A percentile compares a stretch with the other conserved stretches of the same genome.
Evolutionary conservation across 2,329 filamentous ascomycete species (phyloP).

Genomic region (Reticulascus tulasneorum): DNA sequence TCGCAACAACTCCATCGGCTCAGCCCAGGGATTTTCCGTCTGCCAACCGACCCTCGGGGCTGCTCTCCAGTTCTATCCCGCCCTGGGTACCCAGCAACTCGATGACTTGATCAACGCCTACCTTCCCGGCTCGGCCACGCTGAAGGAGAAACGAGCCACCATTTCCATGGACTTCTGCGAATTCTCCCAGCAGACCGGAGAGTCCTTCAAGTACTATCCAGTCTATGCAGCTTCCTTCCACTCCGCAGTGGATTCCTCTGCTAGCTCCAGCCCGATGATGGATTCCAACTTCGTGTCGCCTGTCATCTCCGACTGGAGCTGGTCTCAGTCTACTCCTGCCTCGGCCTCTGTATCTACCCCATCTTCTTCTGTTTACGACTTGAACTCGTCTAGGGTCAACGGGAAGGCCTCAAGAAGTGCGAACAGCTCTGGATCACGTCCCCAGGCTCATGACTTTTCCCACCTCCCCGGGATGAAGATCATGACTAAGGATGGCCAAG

Average conservation of each 20-base stretch:
- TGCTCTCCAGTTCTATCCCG: conserved; percentile 61
- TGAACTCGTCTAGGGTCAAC: conserved; percentile 21
- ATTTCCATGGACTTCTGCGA: conserved; percentile 59
- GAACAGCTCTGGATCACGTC: conserved; percentile 14
- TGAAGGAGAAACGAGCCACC: conserved; percentile 55
- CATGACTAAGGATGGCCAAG: conserved; percentile 58
- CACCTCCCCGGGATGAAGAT: conserved; percentile 62
- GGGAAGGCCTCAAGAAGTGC: conserved; percentile 21
- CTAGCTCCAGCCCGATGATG: conserved; percentile 35
- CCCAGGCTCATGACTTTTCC: conserved; percentile 39
- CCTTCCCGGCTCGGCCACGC: conserved; percentile 47
- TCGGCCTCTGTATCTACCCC: conserved; percentile 25
- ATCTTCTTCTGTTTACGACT: conserved; percentile 20
- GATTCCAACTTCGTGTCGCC: conserved; percentile 49
- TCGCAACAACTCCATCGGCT: conserved; percentile 27
- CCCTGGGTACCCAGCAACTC: conserved; percentile 58
- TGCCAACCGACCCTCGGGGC: conserved; percentile 55
- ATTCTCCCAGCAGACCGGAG: conserved; percentile 47
- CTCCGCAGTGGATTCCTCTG: conserved; percentile 36
- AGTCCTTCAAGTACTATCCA: conserved; percentile 58
- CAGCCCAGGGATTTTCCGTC: conserved; percentile 52
- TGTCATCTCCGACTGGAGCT: conserved; percentile 43
- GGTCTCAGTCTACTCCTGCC: conserved; percentile 32
- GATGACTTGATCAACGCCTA: conserved; percentile 57
- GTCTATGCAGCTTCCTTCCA: conserved; percentile 36